These are phyloP conservation scores for Lactarius quietus DNA, from an alignment of 768 basidiomycete species.

Conservation along the genomic window DNA sequence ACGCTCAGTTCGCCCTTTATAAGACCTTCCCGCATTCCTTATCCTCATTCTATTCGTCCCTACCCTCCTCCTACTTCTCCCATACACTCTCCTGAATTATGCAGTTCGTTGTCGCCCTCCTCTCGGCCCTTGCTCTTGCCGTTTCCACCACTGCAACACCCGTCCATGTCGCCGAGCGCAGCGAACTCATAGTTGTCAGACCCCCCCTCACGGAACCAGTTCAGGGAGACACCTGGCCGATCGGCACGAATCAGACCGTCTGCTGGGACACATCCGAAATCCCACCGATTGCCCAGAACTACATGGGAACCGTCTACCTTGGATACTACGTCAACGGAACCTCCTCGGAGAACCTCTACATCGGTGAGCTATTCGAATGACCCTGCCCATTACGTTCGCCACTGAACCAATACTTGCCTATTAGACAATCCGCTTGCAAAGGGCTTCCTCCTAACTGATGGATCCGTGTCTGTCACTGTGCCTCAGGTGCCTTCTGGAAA, in stretches of 20 bases:
- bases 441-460: neutral
- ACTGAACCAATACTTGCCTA: neutral
- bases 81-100: neutral
- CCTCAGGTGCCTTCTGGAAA: neutral
- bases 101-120: conserved; percentile 18
- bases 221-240: neutral
- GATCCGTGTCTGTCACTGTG: neutral
- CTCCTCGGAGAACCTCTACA: conserved; percentile 9
- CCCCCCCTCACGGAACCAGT: neutral
- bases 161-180: neutral
- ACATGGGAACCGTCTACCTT: conserved; percentile 9
- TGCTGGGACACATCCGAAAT: conserved; percentile 5
- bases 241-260: conserved; percentile 1
- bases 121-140: conserved; percentile 9
- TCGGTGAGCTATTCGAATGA: conserved; percentile 1
- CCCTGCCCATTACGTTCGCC: neutral
- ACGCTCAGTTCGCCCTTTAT: neutral
- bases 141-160: conserved; percentile 11
- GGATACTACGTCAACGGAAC: neutral
- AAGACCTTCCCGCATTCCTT: neutral
- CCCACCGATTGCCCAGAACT: neutral
- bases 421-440: conserved; percentile 1
- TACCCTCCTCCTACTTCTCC: neutral
- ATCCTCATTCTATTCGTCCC: neutral
- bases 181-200: neutral